Conservation (phyloP, 768 basidiomycete species). For the Cystofilobasidium macerans region DNA sequence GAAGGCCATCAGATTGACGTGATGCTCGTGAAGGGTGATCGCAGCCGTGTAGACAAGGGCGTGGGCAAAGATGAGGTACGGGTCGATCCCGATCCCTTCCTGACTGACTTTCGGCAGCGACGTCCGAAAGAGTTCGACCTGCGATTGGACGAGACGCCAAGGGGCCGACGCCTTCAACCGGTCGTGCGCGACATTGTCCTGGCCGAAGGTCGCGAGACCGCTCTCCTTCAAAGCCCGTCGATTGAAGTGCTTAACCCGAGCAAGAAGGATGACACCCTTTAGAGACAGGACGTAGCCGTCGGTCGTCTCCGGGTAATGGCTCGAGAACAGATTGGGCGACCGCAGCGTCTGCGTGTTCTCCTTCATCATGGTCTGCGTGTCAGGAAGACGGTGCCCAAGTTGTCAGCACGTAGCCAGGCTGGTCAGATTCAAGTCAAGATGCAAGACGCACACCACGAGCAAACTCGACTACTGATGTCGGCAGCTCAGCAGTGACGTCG, state of each 20-base stretch:
- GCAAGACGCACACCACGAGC: neutral
- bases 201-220: too few relatives aligned
- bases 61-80: neutral
- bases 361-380: neutral
- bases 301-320: constrained; percentile 14
- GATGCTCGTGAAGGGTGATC: constrained; percentile 18
- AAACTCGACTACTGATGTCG: neutral
- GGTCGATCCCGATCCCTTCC: too few relatives aligned
- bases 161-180: too few relatives aligned
- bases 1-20: constrained; percentile 17
- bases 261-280: constrained; percentile 20
- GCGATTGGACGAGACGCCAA: too few relatives aligned
- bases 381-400: too few relatives aligned
- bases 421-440: neutral
- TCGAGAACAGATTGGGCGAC: constrained; percentile 21
- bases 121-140: constrained; percentile 1
- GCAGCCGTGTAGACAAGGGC: neutral
- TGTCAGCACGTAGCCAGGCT: neutral
- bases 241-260: constrained; percentile 24
- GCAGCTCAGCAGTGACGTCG: constrained; percentile 17
- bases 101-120: constrained; percentile 9
- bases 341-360: constrained; percentile 21
- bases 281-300: constrained; percentile 21
- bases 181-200: too few relatives aligned
- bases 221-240: constrained; percentile 17